Evolutionary conservation across 1,284 basidiomycete genomes (phyloP).

Genomic region (Cryptococcus maquisensis): DNA sequence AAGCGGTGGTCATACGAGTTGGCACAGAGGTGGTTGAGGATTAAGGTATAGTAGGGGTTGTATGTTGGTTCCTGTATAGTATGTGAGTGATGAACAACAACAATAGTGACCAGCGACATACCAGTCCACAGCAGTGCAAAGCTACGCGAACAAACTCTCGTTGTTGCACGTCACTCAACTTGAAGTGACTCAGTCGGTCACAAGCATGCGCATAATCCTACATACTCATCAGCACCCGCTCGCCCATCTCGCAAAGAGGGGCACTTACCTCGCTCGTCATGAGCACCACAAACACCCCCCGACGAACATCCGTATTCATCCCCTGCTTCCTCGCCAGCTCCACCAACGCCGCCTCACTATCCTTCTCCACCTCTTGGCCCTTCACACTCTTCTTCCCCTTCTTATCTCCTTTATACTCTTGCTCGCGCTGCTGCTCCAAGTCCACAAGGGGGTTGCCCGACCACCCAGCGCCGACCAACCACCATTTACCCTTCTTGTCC

Average conservation of each 20-base stretch:
- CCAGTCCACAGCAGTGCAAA: slow-evolving; percentile 88
- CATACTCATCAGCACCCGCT: neutral
- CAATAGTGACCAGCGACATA: slow-evolving; percentile 46
- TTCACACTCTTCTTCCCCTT: slow-evolving; percentile 20
- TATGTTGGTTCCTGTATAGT: slow-evolving; percentile 71
- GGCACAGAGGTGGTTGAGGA: slow-evolving; percentile 61
- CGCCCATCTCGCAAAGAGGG: neutral
- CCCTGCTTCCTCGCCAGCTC: slow-evolving; percentile 87
- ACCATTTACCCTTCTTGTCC: slow-evolving; percentile 92
- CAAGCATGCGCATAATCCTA: slow-evolving; percentile 93
- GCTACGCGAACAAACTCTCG: slow-evolving; percentile 89
- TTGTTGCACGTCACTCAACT: slow-evolving; percentile 83
- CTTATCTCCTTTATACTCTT: slow-evolving; percentile 19
- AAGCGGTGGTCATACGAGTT: slow-evolving; percentile 67
- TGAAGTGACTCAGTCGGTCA: slow-evolving; percentile 75
- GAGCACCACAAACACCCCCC: slow-evolving; percentile 84
- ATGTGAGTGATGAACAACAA: neutral
- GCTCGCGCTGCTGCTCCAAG: slow-evolving; percentile 45
- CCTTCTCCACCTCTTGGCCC: slow-evolving; percentile 6
- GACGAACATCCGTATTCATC: slow-evolving; percentile 95
- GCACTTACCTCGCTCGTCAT: slow-evolving; percentile 82
- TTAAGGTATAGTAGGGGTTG: slow-evolving; percentile 93
- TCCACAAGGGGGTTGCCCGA: slow-evolving; percentile 82
- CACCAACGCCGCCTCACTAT: slow-evolving; percentile 57
- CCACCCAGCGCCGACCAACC: slow-evolving; percentile 97